These are phyloP conservation scores for Hyphopichia fennica DNA, from an alignment of 1,139 yeast species.

Conservation along the genomic window DNA sequence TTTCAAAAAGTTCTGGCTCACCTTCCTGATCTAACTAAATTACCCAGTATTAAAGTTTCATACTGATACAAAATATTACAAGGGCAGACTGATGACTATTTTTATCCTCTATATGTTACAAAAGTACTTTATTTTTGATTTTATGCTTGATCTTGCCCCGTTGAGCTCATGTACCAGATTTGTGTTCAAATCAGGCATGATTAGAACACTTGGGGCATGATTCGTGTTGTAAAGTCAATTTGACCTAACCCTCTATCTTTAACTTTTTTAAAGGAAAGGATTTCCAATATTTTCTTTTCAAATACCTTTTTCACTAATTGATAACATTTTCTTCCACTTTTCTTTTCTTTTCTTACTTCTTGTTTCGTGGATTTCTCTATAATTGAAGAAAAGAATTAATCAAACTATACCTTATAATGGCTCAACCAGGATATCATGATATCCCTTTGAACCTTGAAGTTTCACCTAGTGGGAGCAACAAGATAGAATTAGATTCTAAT, in stretches of 20 bases:
- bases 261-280: not conserved
- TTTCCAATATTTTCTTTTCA: not conserved
- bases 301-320: not conserved
- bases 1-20: slow-evolving; percentile 1
- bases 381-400: no score
- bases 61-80: not conserved
- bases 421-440: no score
- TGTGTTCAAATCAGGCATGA: not conserved
- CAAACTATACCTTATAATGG: no score
- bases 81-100: not conserved
- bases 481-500: no score
- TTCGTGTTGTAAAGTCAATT: not conserved
- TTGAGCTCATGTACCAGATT: not conserved
- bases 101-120: no score
- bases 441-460: no score
- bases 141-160: not conserved
- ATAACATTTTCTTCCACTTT: not conserved
- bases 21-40: not conserved
- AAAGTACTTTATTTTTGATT: not conserved
- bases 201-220: not conserved
- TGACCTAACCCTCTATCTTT: not conserved
- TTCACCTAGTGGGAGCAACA: no score
- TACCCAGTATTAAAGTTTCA: not conserved
- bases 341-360: not conserved
- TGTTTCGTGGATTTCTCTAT: no score